These are phyloP conservation scores for Batkoa obscura DNA, from an alignment of 371 early-diverging fungal species.

Conservation along the genomic window DNA sequence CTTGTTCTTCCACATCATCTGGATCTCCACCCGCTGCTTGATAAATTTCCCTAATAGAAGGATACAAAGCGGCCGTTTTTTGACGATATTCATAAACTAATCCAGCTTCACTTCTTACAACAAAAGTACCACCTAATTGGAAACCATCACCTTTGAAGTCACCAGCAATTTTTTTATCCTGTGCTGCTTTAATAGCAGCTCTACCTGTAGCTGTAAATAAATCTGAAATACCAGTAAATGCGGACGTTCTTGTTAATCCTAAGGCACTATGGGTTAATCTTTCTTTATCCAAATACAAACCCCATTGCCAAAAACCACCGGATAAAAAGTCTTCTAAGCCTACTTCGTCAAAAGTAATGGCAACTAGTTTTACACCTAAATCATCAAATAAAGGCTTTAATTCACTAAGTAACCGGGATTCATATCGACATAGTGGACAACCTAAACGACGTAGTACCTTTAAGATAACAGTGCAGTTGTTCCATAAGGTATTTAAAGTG, in stretches of 20 bases:
- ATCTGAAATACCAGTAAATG: neutral
- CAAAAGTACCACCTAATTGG: conserved; percentile 3
- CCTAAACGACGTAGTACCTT: neutral
- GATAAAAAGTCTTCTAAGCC: too few species aligned
- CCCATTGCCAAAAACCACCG: too few species aligned
- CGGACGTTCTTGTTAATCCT: too few species aligned
- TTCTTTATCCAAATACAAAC: too few species aligned
- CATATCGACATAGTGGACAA: neutral
- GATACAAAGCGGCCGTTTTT: neutral
- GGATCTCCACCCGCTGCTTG: neutral
- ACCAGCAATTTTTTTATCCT: neutral
- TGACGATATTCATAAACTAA: conserved; percentile 2
- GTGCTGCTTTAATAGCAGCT: neutral
- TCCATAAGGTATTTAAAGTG: neutral
- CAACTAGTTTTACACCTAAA: too few species aligned
- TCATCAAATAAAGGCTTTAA: too few species aligned
- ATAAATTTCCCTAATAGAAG: neutral
- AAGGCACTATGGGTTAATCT: too few species aligned
- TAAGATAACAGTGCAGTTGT: neutral
- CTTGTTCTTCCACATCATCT: neutral
- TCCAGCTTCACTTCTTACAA: neutral
- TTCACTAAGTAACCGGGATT: neutral
- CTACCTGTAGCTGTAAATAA: neutral
- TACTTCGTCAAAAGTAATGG: too few species aligned
- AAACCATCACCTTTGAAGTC: conserved; percentile 4